Conservation (phyloP, 2,329 filamentous ascomycete species). For the Thelonectria rubi region DNA sequence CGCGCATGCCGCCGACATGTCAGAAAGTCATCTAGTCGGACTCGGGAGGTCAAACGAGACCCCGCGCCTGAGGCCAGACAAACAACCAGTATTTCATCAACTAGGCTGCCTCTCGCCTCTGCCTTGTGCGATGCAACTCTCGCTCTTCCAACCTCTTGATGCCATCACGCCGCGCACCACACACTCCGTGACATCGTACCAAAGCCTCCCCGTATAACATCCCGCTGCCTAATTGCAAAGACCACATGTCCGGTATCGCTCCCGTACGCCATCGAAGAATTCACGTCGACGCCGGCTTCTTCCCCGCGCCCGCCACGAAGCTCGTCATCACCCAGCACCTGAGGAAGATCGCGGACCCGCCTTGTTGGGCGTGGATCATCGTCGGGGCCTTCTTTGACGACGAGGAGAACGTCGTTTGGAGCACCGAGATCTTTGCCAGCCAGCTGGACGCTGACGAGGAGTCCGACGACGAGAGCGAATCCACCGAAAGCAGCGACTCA, state of each 20-base stretch:
- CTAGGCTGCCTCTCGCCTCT: background rate
- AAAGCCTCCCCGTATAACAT: background rate
- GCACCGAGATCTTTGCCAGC: slow-evolving; percentile 54
- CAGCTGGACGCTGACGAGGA: slow-evolving; percentile 41
- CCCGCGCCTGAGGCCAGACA: background rate
- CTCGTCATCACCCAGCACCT: slow-evolving; percentile 57
- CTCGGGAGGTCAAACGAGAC: background rate
- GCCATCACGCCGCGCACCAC: background rate
- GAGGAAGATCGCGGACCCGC: slow-evolving; percentile 43
- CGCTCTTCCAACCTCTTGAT: background rate
- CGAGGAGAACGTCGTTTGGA: slow-evolving; percentile 54
- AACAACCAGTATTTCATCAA: background rate
- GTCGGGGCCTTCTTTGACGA: slow-evolving; percentile 58
- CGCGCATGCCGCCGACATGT: background rate
- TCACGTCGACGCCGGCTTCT: slow-evolving; percentile 41
- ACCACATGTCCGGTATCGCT: slow-evolving; percentile 36
- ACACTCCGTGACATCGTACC: background rate
- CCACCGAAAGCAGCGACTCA: slow-evolving; percentile 25
- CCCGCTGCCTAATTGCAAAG: background rate
- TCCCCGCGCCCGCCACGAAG: slow-evolving; percentile 57
- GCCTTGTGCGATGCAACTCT: background rate
- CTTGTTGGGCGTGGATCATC: slow-evolving; percentile 57
- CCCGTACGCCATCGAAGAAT: slow-evolving; percentile 38
- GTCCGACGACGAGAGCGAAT: slow-evolving; percentile 37
- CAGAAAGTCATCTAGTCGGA: background rate